Evolutionary conservation across 2,329 filamentous ascomycete species (phyloP).

Genomic region (Penicillium sp.): DNA sequence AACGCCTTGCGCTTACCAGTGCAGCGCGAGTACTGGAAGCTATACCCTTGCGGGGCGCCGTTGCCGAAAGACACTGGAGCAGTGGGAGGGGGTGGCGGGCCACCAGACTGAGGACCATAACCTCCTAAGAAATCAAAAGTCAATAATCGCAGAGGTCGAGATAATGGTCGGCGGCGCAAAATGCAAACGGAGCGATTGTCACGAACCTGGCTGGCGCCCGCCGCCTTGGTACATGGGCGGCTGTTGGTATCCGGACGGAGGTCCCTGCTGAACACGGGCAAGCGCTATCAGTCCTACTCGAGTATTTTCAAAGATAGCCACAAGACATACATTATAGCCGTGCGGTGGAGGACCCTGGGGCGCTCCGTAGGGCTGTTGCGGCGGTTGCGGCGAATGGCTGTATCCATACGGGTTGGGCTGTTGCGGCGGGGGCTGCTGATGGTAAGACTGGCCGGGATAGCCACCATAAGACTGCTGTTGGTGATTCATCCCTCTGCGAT

Average conservation of each 20-base stretch:
- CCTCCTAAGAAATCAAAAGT: conserved; percentile 8
- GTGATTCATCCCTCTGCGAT: conserved; percentile 36
- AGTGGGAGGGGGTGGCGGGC: conserved; percentile 67
- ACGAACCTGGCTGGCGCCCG: conserved; percentile 39
- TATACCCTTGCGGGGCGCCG: conserved; percentile 77
- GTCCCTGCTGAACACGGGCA: conserved; percentile 20
- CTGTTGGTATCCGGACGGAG: conserved; percentile 38
- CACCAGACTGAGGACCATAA: conserved; percentile 18
- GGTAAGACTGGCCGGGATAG: conserved; percentile 41
- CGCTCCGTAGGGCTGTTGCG: conserved; percentile 36
- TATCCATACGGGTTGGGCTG: conserved; percentile 45
- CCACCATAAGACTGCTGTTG: conserved; percentile 41
- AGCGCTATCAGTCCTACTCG: conserved; percentile 3
- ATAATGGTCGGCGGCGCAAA: neutral
- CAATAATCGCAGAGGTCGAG: neutral
- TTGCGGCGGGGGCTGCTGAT: conserved; percentile 48
- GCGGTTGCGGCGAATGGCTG: conserved; percentile 45
- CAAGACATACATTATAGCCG: conserved; percentile 40
- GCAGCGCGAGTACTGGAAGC: conserved; percentile 89
- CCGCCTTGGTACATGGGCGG: conserved; percentile 43
- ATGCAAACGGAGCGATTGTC: neutral
- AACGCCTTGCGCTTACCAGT: conserved; percentile 86
- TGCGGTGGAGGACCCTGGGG: conserved; percentile 29
- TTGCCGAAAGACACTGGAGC: conserved; percentile 73
- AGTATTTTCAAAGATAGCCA: neutral